Evolutionary conservation across 202 grass and related monocot genomes (phyloP).

Genomic region (Panicum virgatum): DNA sequence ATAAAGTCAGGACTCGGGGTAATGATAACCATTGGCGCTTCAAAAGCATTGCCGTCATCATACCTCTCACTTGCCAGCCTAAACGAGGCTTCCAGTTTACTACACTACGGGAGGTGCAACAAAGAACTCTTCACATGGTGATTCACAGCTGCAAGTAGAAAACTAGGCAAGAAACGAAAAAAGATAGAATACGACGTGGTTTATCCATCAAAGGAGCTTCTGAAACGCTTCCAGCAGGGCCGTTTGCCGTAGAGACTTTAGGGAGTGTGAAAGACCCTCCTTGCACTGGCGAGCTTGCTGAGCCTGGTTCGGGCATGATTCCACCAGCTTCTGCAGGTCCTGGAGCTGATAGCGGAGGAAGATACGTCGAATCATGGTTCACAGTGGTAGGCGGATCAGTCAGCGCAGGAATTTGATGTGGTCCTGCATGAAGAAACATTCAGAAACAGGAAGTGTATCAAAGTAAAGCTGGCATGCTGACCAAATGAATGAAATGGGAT

Average conservation of each 20-base stretch:
- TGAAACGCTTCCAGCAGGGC: conserved; percentile 65
- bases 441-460: neutral
- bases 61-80: conserved; percentile 22
- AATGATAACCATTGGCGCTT: conserved; percentile 20
- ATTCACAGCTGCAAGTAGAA: conserved; percentile 42
- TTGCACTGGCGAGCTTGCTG: conserved; percentile 55
- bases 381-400: conserved; percentile 57
- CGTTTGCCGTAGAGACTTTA: conserved; percentile 45
- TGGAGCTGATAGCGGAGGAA: conserved; percentile 70
- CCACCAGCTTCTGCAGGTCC: conserved; percentile 65
- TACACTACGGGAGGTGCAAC: neutral
- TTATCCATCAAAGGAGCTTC: conserved; percentile 19
- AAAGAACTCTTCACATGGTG: conserved; percentile 6
- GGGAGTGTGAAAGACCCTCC: conserved; percentile 53
- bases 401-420: conserved; percentile 60
- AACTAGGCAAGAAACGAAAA: conserved; percentile 42
- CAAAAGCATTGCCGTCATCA: conserved; percentile 45
- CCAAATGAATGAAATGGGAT: neutral
- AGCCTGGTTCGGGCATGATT: conserved; percentile 51
- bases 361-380: conserved; percentile 49
- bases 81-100: conserved; percentile 29
- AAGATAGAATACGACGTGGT: conserved; percentile 14
- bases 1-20: conserved; percentile 6
- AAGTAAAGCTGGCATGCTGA: neutral
- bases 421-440: conserved; percentile 36